phyloP scores from a whole-genome alignment of 257 asterid species.

The Nicotiana knightiana region DNA sequence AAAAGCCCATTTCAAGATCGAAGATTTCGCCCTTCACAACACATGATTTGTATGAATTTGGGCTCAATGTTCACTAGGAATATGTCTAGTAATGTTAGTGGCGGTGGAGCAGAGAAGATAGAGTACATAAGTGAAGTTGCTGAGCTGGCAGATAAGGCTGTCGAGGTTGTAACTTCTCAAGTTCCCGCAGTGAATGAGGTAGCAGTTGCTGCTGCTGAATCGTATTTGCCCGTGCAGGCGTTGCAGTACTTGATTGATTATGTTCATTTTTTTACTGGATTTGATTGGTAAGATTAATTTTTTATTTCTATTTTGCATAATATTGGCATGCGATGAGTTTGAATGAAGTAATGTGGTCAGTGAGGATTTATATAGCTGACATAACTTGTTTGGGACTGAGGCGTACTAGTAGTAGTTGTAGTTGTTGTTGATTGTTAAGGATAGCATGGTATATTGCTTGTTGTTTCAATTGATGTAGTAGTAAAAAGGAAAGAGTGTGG shows the following conservation, averaged over 20 bases:
- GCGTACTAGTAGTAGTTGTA: no score
- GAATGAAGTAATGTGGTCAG: no score
- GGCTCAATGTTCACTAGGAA: constrained; percentile 38
- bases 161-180: constrained; percentile 42
- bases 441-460: background rate
- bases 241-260: constrained; percentile 72
- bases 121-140: constrained; percentile 53
- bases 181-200: constrained; percentile 71
- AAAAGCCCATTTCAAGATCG: constrained; percentile 23
- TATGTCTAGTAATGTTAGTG: constrained; percentile 42
- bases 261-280: constrained; percentile 59
- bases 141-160: constrained; percentile 46
- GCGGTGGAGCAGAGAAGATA: constrained; percentile 43
- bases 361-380: no score
- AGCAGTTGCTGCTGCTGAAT: constrained; percentile 76
- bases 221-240: constrained; percentile 71
- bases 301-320: no score
- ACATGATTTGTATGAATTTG: constrained; percentile 29
- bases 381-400: no score
- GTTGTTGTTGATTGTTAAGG: constrained; percentile 37
- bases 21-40: constrained; percentile 20
- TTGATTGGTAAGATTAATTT: constrained; percentile 45
- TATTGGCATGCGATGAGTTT: no score
- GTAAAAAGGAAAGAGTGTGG: background rate
- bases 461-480: background rate